Percentiles rank a stretch among this genome's conserved stretches.
Conservation (phyloP, 352 stramenopile species). For the Phytophthora ramorum region DNA sequence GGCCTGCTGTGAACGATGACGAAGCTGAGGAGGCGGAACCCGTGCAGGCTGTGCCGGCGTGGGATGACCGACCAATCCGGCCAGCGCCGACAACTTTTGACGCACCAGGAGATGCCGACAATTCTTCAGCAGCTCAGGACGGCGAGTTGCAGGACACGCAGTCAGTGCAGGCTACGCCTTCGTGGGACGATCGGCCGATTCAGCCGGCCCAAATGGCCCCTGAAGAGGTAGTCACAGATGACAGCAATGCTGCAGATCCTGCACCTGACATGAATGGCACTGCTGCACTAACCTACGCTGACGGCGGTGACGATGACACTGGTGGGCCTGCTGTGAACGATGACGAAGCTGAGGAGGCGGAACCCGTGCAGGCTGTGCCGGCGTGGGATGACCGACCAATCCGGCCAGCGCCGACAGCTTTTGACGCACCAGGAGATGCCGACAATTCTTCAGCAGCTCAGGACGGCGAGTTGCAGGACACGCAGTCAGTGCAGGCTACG, state of each 20-base stretch:
- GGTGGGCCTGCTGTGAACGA: background rate
- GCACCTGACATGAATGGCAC: background rate
- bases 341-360: background rate
- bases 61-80: background rate
- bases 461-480: too few species aligned
- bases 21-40: background rate
- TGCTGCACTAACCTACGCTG: background rate
- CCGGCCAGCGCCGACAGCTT: background rate
- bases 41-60: background rate
- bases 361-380: background rate
- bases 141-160: background rate
- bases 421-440: background rate
- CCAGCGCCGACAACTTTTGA: background rate
- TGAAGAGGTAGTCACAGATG: background rate
- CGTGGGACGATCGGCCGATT: constrained; percentile 13
- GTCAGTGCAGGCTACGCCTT: background rate
- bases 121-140: background rate
- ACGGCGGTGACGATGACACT: background rate
- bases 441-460: background rate
- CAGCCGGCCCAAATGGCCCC: background rate
- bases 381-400: constrained; percentile 14
- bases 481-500: background rate
- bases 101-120: background rate
- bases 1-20: background rate
- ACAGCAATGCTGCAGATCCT: background rate